Conservation (phyloP, 1,139 yeast genomes). For the Lodderomyces metapsilosis region DNA sequence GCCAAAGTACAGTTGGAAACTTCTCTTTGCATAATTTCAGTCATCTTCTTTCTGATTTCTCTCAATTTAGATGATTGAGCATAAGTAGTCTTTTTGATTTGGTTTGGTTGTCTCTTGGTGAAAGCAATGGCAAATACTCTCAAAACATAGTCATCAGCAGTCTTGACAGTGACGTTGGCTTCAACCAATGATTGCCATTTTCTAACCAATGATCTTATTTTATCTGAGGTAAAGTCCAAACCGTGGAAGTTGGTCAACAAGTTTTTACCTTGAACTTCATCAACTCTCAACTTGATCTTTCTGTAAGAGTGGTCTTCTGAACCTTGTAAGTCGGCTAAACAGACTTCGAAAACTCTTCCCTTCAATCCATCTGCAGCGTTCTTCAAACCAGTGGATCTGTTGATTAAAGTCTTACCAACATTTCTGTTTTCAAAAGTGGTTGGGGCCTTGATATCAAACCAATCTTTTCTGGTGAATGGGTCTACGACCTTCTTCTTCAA, state of each 20-base stretch:
- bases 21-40: constrained; percentile 53
- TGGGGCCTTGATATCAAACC: constrained; percentile 55
- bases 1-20: constrained; percentile 50
- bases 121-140: constrained; percentile 53
- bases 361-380: constrained; percentile 53
- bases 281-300: constrained; percentile 53
- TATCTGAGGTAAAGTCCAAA: constrained; percentile 50
- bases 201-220: constrained; percentile 52
- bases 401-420: constrained; percentile 52
- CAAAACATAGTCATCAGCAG: constrained; percentile 50
- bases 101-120: constrained; percentile 55
- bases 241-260: constrained; percentile 56
- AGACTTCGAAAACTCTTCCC: constrained; percentile 52
- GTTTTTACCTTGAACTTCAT: constrained; percentile 55
- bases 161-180: constrained; percentile 52
- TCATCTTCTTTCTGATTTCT: constrained; percentile 53
- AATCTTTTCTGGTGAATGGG: constrained; percentile 53
- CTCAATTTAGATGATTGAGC: constrained; percentile 52
- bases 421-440: constrained; percentile 51
- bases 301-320: constrained; percentile 54
- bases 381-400: constrained; percentile 52
- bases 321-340: constrained; percentile 52
- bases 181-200: constrained; percentile 56
- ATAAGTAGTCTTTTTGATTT: constrained; percentile 50
- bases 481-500: constrained; percentile 53